Evolutionary conservation across 1,139 yeast species (phyloP).

Genomic region (Hansenula lynferdii): DNA sequence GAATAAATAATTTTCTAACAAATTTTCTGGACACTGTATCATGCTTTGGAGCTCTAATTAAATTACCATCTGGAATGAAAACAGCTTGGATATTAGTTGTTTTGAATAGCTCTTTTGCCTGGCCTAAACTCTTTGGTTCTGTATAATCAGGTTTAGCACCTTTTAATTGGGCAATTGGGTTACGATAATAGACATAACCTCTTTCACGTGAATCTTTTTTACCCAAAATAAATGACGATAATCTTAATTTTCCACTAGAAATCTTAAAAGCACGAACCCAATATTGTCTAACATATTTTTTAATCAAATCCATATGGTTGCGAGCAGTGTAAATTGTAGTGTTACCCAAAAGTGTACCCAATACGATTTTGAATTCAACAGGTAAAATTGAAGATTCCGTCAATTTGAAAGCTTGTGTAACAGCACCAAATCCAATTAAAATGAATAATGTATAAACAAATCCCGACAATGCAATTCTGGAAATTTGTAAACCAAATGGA

Average conservation of each 20-base stretch:
- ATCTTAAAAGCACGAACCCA: constrained; percentile 64
- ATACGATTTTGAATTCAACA: constrained; percentile 3
- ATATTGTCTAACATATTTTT: constrained; percentile 37
- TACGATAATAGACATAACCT: constrained; percentile 62
- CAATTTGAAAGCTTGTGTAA: constrained; percentile 32
- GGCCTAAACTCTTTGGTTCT: constrained; percentile 48
- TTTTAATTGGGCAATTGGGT: constrained; percentile 35
- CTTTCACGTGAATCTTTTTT: constrained; percentile 69
- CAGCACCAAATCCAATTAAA: constrained; percentile 67
- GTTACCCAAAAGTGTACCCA: constrained; percentile 1
- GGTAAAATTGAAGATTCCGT: constrained; percentile 17
- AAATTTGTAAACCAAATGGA: constrained; percentile 66
- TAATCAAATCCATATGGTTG: constrained; percentile 8
- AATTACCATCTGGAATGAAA: constrained; percentile 75
- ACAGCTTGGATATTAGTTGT: constrained; percentile 38
- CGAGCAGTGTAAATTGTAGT: constrained; percentile 3
- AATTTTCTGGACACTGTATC: constrained; percentile 68
- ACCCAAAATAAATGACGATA: constrained; percentile 77
- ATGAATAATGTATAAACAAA: constrained; percentile 74
- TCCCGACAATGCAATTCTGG: constrained; percentile 71
- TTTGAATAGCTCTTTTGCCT: constrained; percentile 41
- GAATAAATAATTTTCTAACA: constrained; percentile 64
- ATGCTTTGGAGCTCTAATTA: constrained; percentile 80
- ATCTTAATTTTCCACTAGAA: constrained; percentile 53
- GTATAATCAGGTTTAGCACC: constrained; percentile 52